Conservation (phyloP, 495 filamentous ascomycete genomes). For the Chaetomium cochliodes region DNA sequence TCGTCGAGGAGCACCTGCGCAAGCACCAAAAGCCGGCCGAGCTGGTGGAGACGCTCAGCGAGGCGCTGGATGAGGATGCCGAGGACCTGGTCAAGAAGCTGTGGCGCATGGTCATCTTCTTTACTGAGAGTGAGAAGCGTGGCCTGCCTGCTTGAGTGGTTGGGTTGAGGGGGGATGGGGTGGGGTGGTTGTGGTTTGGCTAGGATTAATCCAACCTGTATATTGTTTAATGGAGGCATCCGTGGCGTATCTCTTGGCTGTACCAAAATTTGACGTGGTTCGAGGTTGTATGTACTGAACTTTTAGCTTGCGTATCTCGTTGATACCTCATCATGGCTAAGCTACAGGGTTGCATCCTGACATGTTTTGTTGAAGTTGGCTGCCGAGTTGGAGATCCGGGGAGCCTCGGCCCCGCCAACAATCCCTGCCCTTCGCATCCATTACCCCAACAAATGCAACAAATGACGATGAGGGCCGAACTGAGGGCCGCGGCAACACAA, state of each 20-base stretch:
- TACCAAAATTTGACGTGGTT: neutral
- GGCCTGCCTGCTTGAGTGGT: constrained; percentile 64
- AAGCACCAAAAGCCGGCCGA: constrained; percentile 74
- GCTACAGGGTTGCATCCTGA: neutral
- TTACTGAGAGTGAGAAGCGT: constrained; percentile 90
- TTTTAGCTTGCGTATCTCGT: too few species aligned
- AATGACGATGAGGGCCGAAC: constrained; percentile 13
- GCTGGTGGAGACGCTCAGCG: constrained; percentile 78
- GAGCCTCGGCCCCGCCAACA: constrained; percentile 19
- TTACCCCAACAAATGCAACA: constrained; percentile 20
- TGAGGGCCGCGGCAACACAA: neutral
- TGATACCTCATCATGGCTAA: too few species aligned
- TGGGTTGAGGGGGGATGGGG: neutral
- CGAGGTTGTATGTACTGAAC: too few species aligned
- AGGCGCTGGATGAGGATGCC: constrained; percentile 92
- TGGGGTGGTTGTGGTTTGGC: neutral
- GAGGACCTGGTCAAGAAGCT: constrained; percentile 93
- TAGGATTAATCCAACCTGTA: constrained; percentile 1
- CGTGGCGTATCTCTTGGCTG: neutral
- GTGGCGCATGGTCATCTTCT: constrained; percentile 99
- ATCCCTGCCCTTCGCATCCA: constrained; percentile 3
- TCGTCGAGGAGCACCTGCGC: constrained; percentile 83
- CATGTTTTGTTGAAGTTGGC: neutral
- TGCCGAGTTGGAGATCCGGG: constrained; percentile 20
- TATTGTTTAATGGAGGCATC: constrained; percentile 1